A percentile compares a stretch with the other conserved stretches of the same genome.
Conservation (phyloP, 768 basidiomycete genomes). For the Tulasnella sp. region DNA sequence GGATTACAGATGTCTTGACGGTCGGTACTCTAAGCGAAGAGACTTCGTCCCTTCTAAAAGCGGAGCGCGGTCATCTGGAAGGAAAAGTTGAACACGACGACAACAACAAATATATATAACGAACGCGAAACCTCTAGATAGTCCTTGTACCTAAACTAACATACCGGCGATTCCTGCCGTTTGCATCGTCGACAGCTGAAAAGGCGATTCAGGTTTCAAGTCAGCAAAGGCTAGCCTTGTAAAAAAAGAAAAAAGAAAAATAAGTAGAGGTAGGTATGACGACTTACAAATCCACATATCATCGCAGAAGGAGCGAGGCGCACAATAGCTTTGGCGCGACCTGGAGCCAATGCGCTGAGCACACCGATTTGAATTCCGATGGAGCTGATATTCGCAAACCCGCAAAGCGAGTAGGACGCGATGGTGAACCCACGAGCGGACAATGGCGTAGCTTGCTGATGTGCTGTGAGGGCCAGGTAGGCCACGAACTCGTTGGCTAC, state of each 20-base stretch:
- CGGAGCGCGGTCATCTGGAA: too few relatives aligned
- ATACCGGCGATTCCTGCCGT: slow-evolving; percentile 46
- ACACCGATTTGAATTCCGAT: slow-evolving; percentile 81
- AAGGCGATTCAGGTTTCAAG: slow-evolving; percentile 16
- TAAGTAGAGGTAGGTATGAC: slow-evolving; percentile 27
- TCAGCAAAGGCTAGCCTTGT: not conserved
- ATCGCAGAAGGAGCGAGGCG: slow-evolving; percentile 56
- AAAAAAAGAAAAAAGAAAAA: not conserved
- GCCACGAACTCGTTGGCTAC: slow-evolving; percentile 81
- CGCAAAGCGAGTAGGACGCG: slow-evolving; percentile 78
- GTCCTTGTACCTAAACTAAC: slow-evolving; percentile 23
- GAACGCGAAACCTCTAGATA: not conserved
- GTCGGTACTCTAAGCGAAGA: too few relatives aligned
- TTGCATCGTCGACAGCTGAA: slow-evolving; percentile 35
- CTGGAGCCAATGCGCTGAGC: slow-evolving; percentile 55
- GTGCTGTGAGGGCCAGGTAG: slow-evolving; percentile 39
- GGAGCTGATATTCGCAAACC: slow-evolving; percentile 80
- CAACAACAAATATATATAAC: too few relatives aligned
- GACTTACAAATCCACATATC: slow-evolving; percentile 52
- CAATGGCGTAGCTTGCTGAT: slow-evolving; percentile 46
- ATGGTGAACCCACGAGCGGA: slow-evolving; percentile 69
- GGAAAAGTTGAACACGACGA: too few relatives aligned
- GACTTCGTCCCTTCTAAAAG: too few relatives aligned
- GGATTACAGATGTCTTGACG: too few relatives aligned
- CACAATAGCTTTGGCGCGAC: slow-evolving; percentile 59